Conservation (phyloP, 1,284 basidiomycete species). For the Tylopilus sp. region DNA sequence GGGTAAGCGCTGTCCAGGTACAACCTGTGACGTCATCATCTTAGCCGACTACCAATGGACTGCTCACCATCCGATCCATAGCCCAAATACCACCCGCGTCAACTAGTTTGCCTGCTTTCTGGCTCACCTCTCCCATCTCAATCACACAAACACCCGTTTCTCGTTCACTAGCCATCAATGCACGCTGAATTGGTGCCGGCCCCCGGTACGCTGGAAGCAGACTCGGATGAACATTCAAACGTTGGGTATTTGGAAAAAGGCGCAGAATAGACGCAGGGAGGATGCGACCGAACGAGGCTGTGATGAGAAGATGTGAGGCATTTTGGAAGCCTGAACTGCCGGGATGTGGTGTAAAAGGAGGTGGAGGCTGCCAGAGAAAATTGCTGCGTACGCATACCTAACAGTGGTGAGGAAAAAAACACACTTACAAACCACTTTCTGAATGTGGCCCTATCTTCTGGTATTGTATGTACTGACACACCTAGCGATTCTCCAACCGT, state of each 20-base stretch:
- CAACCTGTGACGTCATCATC: constrained; percentile 61
- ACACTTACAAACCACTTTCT: constrained; percentile 49
- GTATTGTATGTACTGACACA: constrained; percentile 56
- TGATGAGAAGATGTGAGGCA: constrained; percentile 65
- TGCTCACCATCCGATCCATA: constrained; percentile 37
- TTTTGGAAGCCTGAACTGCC: constrained; percentile 21
- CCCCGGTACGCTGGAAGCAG: constrained; percentile 87
- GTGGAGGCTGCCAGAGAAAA: constrained; percentile 35
- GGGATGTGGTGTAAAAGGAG: constrained; percentile 28
- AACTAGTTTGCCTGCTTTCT: constrained; percentile 38
- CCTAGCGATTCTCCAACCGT: constrained; percentile 44
- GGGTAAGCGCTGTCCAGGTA: constrained; percentile 17
- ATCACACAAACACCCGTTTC: constrained; percentile 60
- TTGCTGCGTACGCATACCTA: constrained; percentile 20
- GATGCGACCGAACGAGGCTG: constrained; percentile 92
- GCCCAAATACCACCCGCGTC: constrained; percentile 54
- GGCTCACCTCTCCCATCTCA: constrained; percentile 42
- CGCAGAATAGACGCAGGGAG: constrained; percentile 49
- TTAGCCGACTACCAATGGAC: background rate
- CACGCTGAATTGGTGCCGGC: constrained; percentile 89
- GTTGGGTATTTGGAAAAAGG: constrained; percentile 57
- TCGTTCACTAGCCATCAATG: constrained; percentile 48
- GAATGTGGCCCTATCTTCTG: constrained; percentile 52
- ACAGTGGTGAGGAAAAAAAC: constrained; percentile 3
- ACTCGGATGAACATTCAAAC: constrained; percentile 93